A percentile compares a stretch with the other conserved stretches of the same genome.
phyloP scores from a whole-genome alignment of 2,329 filamentous ascomycete genomes.

The Aspergillus cejpii region DNA sequence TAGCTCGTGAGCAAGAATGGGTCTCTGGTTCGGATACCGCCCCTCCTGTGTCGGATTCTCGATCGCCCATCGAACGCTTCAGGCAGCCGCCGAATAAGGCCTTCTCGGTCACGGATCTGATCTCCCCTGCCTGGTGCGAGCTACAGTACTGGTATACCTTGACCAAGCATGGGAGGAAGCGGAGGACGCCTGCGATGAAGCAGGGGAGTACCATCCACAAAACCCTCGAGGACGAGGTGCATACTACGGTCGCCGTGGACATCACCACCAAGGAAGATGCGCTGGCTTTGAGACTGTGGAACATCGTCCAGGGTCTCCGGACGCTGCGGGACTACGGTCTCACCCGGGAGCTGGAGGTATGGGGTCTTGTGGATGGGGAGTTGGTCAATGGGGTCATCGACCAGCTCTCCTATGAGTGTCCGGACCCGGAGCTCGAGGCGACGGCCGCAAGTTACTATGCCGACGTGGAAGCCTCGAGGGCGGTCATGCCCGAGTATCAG shows the following conservation, averaged over 20 bases:
- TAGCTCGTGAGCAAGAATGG: slow-evolving; percentile 24
- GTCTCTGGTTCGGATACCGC: slow-evolving; percentile 14
- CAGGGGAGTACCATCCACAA: slow-evolving; percentile 73
- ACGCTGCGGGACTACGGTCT: slow-evolving; percentile 63
- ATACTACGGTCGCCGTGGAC: slow-evolving; percentile 66
- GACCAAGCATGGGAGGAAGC: slow-evolving; percentile 67
- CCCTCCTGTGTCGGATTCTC: slow-evolving; percentile 36
- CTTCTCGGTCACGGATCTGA: slow-evolving; percentile 79
- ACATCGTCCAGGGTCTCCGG: slow-evolving; percentile 76
- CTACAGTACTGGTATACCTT: slow-evolving; percentile 87
- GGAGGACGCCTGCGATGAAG: slow-evolving; percentile 74
- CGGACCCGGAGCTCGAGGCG: slow-evolving; percentile 63
- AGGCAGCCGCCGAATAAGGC: slow-evolving; percentile 69
- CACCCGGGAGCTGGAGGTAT: slow-evolving; percentile 72
- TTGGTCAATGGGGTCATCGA: slow-evolving; percentile 88
- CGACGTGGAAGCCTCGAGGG: slow-evolving; percentile 31
- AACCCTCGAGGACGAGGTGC: slow-evolving; percentile 75
- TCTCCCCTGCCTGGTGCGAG: slow-evolving; percentile 91
- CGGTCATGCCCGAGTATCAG: slow-evolving; percentile 39
- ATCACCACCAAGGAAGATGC: slow-evolving; percentile 70
- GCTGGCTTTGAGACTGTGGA: slow-evolving; percentile 81
- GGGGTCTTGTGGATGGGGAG: slow-evolving; percentile 75
- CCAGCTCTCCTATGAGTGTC: slow-evolving; percentile 69
- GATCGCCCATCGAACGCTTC: slow-evolving; percentile 68
- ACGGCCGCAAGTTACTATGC: slow-evolving; percentile 44